These are phyloP conservation scores for Lactarius sanguifluus DNA, from an alignment of 768 basidiomycete species.

Conservation along the genomic window DNA sequence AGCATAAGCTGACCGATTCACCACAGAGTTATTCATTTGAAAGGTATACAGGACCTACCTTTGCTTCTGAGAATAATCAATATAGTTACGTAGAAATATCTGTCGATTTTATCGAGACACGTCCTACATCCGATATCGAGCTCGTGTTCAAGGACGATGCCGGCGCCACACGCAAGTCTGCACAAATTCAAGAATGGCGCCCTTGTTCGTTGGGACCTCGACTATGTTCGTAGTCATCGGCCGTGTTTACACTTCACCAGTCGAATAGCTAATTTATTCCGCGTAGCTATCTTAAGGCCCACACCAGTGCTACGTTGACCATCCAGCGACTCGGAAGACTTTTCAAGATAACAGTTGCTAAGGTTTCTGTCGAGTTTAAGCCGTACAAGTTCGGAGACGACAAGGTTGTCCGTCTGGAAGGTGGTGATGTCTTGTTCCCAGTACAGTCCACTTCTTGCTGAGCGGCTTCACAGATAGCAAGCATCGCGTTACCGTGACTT, in stretches of 20 bases:
- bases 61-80: neutral
- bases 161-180: neutral
- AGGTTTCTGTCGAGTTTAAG: neutral
- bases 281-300: neutral
- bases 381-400: neutral
- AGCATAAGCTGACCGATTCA: neutral
- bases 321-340: neutral
- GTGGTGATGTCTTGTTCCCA: neutral
- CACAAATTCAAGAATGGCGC: neutral
- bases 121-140: neutral
- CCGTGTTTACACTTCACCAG: neutral
- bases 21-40: neutral
- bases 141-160: neutral
- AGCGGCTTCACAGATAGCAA: neutral
- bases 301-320: neutral
- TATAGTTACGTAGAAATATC: neutral
- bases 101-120: neutral
- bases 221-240: neutral
- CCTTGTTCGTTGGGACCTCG: neutral
- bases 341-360: neutral
- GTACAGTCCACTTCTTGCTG: neutral
- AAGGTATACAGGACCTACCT: neutral
- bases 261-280: neutral
- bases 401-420: neutral
- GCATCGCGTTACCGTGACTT: neutral